Conservation (phyloP, 352 stramenopile genomes). For the Pythium plurisporium region DNA sequence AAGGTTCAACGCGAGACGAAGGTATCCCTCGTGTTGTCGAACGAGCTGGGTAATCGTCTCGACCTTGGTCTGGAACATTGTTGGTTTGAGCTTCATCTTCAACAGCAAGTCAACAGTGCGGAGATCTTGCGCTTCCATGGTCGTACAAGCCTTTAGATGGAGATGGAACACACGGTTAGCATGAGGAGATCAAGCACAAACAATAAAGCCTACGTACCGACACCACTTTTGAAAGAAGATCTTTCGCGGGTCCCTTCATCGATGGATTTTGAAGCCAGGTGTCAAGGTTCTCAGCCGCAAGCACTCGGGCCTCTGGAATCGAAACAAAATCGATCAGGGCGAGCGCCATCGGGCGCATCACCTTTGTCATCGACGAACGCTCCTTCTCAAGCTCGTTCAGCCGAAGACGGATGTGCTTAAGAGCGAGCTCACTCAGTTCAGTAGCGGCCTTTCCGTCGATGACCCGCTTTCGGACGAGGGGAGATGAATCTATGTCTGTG, state of each 20-base stretch:
- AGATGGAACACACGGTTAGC: not conserved
- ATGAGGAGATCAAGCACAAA: not conserved
- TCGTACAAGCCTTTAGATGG: slow-evolving; percentile 47
- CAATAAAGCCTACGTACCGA: slow-evolving; percentile 19
- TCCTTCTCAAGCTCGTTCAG: slow-evolving; percentile 71
- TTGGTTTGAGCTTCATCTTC: slow-evolving; percentile 85
- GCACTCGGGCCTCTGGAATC: slow-evolving; percentile 51
- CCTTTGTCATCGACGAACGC: slow-evolving; percentile 43
- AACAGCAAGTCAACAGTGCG: slow-evolving; percentile 66
- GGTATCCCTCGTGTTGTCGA: slow-evolving; percentile 58
- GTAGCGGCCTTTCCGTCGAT: slow-evolving; percentile 35
- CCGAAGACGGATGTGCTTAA: slow-evolving; percentile 64
- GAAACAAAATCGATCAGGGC: slow-evolving; percentile 62
- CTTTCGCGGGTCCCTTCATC: slow-evolving; percentile 63
- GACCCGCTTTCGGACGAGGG: slow-evolving; percentile 41
- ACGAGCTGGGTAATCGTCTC: slow-evolving; percentile 81
- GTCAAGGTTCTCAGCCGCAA: slow-evolving; percentile 76
- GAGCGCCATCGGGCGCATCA: slow-evolving; percentile 71
- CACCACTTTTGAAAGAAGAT: slow-evolving; percentile 72
- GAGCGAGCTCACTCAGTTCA: slow-evolving; percentile 57
- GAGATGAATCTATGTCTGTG: not conserved
- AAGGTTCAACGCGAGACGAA: slow-evolving; percentile 62
- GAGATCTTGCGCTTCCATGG: slow-evolving; percentile 50
- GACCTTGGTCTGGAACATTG: slow-evolving; percentile 85
- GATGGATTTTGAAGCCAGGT: slow-evolving; percentile 76